Conservation (phyloP, 2,329 filamentous ascomycete species). For the Ophiostoma novo-ulmi region DNA sequence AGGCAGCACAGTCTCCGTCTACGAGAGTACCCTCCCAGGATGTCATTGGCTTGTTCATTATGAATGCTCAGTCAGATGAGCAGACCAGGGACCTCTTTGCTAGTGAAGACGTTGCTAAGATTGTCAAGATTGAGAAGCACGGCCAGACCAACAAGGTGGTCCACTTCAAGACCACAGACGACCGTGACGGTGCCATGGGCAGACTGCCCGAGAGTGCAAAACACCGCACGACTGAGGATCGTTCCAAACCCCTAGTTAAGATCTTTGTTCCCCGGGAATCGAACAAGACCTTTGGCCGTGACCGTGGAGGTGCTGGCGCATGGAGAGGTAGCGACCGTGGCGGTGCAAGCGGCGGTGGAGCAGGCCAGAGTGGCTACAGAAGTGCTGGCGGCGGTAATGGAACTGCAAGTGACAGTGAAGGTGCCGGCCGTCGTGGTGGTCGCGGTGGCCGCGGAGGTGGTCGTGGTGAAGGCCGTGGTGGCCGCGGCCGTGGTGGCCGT, state of each 20-base stretch:
- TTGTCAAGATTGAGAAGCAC: constrained; percentile 72
- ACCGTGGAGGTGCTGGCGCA: constrained; percentile 58
- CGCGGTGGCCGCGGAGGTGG: constrained; percentile 46
- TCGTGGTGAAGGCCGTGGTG: constrained; percentile 52
- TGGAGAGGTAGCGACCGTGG: constrained; percentile 64
- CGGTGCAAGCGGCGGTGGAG: constrained; percentile 45
- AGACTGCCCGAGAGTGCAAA: constrained; percentile 72
- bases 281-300: constrained; percentile 43
- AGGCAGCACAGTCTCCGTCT: constrained; percentile 53
- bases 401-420: constrained; percentile 65
- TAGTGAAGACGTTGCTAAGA: constrained; percentile 77
- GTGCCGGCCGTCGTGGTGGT: constrained; percentile 50
- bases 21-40: constrained; percentile 58
- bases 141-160: constrained; percentile 77
- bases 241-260: constrained; percentile 75
- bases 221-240: constrained; percentile 64
- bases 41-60: constrained; percentile 83
- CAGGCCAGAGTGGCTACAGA: constrained; percentile 68
- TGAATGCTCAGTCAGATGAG: constrained; percentile 77
- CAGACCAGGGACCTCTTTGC: constrained; percentile 76
- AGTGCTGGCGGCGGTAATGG: constrained; percentile 77
- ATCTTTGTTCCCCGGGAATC: constrained; percentile 60
- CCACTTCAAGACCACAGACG: constrained; percentile 72
- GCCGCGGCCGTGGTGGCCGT: constrained; percentile 51
- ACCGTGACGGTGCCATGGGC: constrained; percentile 73